Evolutionary conservation across 495 filamentous ascomycete species (phyloP), one percentile per base, ranked within the genome.

Genomic region (Penicillium desertorum): DNA sequence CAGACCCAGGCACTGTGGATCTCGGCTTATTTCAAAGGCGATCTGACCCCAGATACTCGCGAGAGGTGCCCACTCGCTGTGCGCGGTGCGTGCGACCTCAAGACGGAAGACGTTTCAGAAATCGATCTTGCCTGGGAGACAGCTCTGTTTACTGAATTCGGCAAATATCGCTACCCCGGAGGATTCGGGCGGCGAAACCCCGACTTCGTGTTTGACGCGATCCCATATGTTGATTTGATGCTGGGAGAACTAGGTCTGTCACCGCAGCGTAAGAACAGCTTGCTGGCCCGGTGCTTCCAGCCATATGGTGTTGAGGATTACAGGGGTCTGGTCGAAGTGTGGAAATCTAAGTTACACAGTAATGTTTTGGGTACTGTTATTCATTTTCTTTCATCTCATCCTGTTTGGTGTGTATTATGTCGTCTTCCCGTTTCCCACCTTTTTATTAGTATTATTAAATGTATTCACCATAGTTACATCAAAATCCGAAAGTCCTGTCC

Each of bases 221-320:
- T 92, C 43, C 86, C 90, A n/a, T 95, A 92, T 63, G 66, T 91
- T 4, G 90, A 93, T 70, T 58, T 90, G 60, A 60, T 92, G 70
- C 63, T 90, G 51, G 64, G 71, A 1, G 89, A 93, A 64, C 55
- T 94, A 48, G 88, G 88, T 12, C 63, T 88, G 27, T 42, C 65
- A 6, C 48, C 47, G 4, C 59, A 61, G 50, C 65, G 82, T 23
- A 85, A 85, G 61, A 47, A 61, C 2, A 68, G 69, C 10, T 30
- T 76, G 68, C 63, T 80, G 29, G 72, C 73, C 0, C 81, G 83
- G 58, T 76, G 81, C 49, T 71, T 81, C 56, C 67, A 80, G 14
- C 75, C 84, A 16, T 86, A 87, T 67, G 81, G 79, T 1, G 65
- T 76, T 37, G 80, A 79, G 57, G 87, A 89, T 66, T 89, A 88